Evolutionary conservation across 1,284 basidiomycete genomes (phyloP), one percentile per base, ranked within the genome.

Genomic region (Cronartium quercuum): DNA sequence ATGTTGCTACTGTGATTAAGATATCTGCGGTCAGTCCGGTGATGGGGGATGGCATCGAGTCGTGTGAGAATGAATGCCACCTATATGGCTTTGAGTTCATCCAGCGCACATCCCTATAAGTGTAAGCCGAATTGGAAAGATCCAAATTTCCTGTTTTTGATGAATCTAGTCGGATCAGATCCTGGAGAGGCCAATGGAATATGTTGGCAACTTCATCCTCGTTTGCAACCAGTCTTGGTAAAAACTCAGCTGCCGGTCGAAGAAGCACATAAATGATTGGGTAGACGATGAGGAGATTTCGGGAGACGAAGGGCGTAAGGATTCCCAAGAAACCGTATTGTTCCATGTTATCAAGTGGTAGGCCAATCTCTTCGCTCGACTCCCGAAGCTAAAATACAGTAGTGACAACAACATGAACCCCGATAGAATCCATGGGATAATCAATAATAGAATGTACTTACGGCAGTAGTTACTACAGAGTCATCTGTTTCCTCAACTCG

Each of bases 11-110:
- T 18, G 69, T 12, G 21, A 71, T 57, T 12, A 71, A 6, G 37
- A 71, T 71, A 38, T 71, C 69, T 35, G 69, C 69, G 65, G 69
- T 71, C n/a, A 71, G 38, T 7, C 69, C 69, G 34, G 60, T 57
- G 7, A 71, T n/a, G 29, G 69, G 42, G 7, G 69, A 71, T 2
- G 61, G 61, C 44, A 69, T 61, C 9, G 10, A 35, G 24, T 61
- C 18, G 10, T 61, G 61, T 2, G 21, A 47, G 37, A 71, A 71
- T 7, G 41, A 63, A 51, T 71, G 61, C 61, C 42, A 64, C 47
- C 69, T 71, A 29, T 71, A 71, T 18, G 35, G 10, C 42, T 61
- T 63, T 15, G 60, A 61, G 18, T 71, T 35, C n/a, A 64, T 64
- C 69, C 69, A 71, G 18, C 51, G 18, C 15, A 71, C 34, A 41